Evolutionary conservation across 495 filamentous ascomycete species (phyloP), one percentile per base, ranked within the genome.

Genomic region (Penicillium pulvis): DNA sequence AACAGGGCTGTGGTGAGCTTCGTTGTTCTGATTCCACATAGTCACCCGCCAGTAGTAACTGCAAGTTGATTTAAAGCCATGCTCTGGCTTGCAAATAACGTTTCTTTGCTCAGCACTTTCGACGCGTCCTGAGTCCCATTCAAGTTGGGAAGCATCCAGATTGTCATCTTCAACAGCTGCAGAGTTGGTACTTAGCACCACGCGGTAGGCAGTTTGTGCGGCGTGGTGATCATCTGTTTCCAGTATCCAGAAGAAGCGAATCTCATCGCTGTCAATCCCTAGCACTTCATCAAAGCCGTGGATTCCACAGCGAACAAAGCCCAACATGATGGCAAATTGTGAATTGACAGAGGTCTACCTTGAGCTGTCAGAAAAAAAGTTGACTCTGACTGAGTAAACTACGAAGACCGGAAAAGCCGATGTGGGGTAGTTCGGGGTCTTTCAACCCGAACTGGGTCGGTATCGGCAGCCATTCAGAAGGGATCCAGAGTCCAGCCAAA

Each of bases 261-360:
- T 54, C 47, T 69, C 66, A 39, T 71, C 63, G 17, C 59, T 42
- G 39, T 69, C 69, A 31, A 71, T 65, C 20, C 69, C 69, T 28
- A 71, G 55, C 11, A 62, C 59, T 41, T 71, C 69, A 19, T 69
- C 61, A 56, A 69, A 69, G 5, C 69, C 69, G 53, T 71, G 69
- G 58, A 71, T 69, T 0, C 69, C 69, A 43, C 63, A 67, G 30
- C 69, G 66, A 12, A 45, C 51, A 35, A 71, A 59, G 6, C 31
- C 6, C 14, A 49, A 12, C 14, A 41, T n/a, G 16, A 16, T 41
- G 4, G 14, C 39, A n/a, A 39, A 41, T n/a, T 17, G 16, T 17
- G 16, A n/a, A 41, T 41, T n/a, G 3, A 41, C 12, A 41, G 9
- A 11, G 3, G 10, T 11, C 1, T 3, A 3, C 7, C 1, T 3